A percentile compares a stretch with the other conserved stretches of the same genome.
Conservation (phyloP, 1,284 basidiomycete genomes). For the Malassezia furfur region DNA sequence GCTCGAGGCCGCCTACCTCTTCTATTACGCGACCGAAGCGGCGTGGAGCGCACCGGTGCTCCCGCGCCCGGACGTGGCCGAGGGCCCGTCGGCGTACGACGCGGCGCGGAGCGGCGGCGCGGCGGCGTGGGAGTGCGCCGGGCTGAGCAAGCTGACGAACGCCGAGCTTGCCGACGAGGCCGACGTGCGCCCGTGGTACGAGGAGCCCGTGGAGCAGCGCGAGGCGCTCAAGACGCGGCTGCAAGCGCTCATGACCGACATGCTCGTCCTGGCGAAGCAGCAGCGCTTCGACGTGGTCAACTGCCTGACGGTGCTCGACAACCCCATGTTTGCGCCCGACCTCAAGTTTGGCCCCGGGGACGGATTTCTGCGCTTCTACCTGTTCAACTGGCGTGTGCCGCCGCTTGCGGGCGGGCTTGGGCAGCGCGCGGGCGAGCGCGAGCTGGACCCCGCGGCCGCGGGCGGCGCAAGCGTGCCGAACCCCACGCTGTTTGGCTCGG, state of each 20-base stretch:
- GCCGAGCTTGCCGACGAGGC: constrained; percentile 31
- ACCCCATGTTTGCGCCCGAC: constrained; percentile 68
- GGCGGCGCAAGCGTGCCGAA: constrained; percentile 8
- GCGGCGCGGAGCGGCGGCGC: neutral
- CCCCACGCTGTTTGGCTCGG: constrained; percentile 22
- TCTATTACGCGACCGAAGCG: constrained; percentile 61
- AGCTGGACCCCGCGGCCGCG: constrained; percentile 33
- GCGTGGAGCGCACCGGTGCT: constrained; percentile 14
- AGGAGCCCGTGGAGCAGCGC: constrained; percentile 56
- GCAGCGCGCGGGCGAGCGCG: constrained; percentile 29
- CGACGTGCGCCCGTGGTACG: constrained; percentile 23
- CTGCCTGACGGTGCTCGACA: constrained; percentile 88
- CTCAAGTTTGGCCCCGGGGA: constrained; percentile 78
- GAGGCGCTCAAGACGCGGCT: constrained; percentile 63
- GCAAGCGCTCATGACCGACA: constrained; percentile 64
- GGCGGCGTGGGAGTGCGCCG: constrained; percentile 25
- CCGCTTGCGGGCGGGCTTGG: constrained; percentile 45
- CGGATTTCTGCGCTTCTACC: constrained; percentile 77
- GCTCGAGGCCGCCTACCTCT: constrained; percentile 83
- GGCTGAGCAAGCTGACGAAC: constrained; percentile 24
- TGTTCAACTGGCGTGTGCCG: constrained; percentile 53
- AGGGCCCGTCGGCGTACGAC: constrained; percentile 9
- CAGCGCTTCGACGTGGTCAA: constrained; percentile 92
- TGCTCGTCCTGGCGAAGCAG: constrained; percentile 64
- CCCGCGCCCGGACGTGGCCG: neutral